A percentile compares a stretch with the other conserved stretches of the same genome.
Conservation (phyloP, 352 stramenopile species). For the Phytophthora sansomeana region DNA sequence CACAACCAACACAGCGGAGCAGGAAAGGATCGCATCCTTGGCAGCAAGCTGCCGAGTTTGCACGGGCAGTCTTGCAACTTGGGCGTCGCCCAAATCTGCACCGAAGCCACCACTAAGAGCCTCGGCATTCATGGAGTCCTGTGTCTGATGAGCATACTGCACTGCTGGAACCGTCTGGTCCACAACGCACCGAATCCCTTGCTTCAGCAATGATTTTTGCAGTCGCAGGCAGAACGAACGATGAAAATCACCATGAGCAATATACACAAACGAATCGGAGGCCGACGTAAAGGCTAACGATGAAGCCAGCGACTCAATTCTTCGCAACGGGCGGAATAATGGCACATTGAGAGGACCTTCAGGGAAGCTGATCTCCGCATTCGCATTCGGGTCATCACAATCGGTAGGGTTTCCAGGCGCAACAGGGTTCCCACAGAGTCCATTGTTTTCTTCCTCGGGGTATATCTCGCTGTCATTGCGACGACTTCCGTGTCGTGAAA, state of each 20-base stretch:
- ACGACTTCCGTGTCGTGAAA: slow-evolving; percentile 25
- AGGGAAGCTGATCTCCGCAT: slow-evolving; percentile 27
- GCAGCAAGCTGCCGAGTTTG: slow-evolving; percentile 73
- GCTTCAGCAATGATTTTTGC: slow-evolving; percentile 61
- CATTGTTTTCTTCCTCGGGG: slow-evolving; percentile 29
- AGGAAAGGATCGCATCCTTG: slow-evolving; percentile 80
- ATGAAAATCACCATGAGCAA: slow-evolving; percentile 81
- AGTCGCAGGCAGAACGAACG: slow-evolving; percentile 67
- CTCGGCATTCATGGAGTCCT: slow-evolving; percentile 25
- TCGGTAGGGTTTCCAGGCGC: slow-evolving; percentile 19
- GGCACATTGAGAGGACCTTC: slow-evolving; percentile 32
- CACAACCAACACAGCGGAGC: slow-evolving; percentile 72
- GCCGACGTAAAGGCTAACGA: slow-evolving; percentile 30
- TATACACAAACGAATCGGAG: slow-evolving; percentile 69
- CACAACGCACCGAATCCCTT: slow-evolving; percentile 66
- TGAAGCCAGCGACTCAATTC: slow-evolving; percentile 31
- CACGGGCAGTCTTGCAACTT: slow-evolving; percentile 39
- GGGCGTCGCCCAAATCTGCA: slow-evolving; percentile 10
- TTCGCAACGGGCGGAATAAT: slow-evolving; percentile 28
- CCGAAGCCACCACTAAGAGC: slow-evolving; percentile 21
- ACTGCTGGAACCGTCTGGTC: slow-evolving; percentile 62
- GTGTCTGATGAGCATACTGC: slow-evolving; percentile 42
- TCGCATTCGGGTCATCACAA: slow-evolving; percentile 20
- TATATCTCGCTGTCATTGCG: slow-evolving; percentile 26
- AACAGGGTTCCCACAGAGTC: slow-evolving; percentile 10